Percentiles rank a stretch among this genome's conserved stretches.
phyloP scores from a whole-genome alignment of 495 filamentous ascomycete species.

The Elaphomyces granulatus region DNA sequence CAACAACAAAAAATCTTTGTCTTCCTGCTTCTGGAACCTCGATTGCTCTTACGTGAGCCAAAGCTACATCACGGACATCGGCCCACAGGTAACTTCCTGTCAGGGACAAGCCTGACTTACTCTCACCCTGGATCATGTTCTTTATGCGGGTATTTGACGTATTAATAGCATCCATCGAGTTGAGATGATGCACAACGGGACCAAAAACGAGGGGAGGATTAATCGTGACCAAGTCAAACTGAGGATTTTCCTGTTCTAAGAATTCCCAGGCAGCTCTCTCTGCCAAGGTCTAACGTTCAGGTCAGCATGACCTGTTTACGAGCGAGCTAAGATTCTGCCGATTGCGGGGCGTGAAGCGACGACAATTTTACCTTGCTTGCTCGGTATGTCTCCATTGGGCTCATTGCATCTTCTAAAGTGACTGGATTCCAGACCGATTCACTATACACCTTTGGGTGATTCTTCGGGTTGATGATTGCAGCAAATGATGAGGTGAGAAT shows the following conservation, averaged over 20 bases:
- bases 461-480: conserved; percentile 43
- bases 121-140: conserved; percentile 45
- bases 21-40: conserved; percentile 50
- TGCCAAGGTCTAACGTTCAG: conserved; percentile 29
- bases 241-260: conserved; percentile 61
- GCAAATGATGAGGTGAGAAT: conserved; percentile 83
- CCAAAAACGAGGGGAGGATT: conserved; percentile 59
- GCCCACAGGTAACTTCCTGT: conserved; percentile 45
- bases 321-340: no score
- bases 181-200: conserved; percentile 51
- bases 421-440: conserved; percentile 78
- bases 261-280: conserved; percentile 75
- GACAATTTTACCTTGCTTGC: conserved; percentile 40
- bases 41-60: conserved; percentile 57
- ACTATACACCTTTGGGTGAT: conserved; percentile 41
- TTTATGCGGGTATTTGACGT: conserved; percentile 48
- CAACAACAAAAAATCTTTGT: conserved; percentile 56
- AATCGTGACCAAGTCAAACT: conserved; percentile 61
- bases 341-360: no score
- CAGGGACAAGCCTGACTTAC: conserved; percentile 45
- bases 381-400: conserved; percentile 47
- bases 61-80: conserved; percentile 57
- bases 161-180: conserved; percentile 51
- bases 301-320: conserved; percentile 3
- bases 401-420: conserved; percentile 51